These are phyloP conservation scores for Teratosphaeria gauchensis DNA, from an alignment of 2,329 filamentous ascomycete species.

Conservation along the genomic window DNA sequence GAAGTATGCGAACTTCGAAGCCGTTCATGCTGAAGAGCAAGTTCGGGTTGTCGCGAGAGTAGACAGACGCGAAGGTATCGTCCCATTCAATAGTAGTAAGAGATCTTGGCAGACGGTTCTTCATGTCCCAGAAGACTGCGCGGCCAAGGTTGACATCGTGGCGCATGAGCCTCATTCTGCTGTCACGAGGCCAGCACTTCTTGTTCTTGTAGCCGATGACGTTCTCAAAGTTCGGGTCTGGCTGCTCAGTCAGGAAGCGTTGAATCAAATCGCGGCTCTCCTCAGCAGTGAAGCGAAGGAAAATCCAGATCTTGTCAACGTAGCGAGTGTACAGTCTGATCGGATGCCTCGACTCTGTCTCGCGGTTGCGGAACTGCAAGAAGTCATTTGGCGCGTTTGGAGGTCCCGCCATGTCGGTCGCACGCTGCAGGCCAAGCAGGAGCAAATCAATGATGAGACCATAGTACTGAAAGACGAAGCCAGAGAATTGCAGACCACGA, in stretches of 20 bases:
- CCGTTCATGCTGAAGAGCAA: slow-evolving; percentile 95
- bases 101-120: slow-evolving; percentile 88
- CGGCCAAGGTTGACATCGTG: slow-evolving; percentile 97
- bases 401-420: slow-evolving; percentile 94
- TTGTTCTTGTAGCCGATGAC: slow-evolving; percentile 99
- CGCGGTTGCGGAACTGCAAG: slow-evolving; percentile 86
- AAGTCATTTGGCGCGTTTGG: slow-evolving; percentile 95
- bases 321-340: slow-evolving; percentile 97
- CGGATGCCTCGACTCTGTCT: slow-evolving; percentile 85
- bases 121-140: slow-evolving; percentile 97
- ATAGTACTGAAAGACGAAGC: slow-evolving; percentile 98
- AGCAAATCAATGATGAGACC: slow-evolving; percentile 89
- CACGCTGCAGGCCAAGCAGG: slow-evolving; percentile 82
- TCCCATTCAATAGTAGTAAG: slow-evolving; percentile 99
- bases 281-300: slow-evolving; percentile 85
- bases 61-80: slow-evolving; percentile 95
- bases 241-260: slow-evolving; percentile 93
- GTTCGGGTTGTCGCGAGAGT: slow-evolving; percentile 96
- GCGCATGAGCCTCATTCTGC: slow-evolving; percentile 94
- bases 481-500: slow-evolving; percentile 92
- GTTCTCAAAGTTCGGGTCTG: slow-evolving; percentile 97
- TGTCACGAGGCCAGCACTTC: slow-evolving; percentile 98
- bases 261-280: slow-evolving; percentile 95
- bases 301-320: slow-evolving; percentile 98
- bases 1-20: slow-evolving; percentile 92